Conservation (phyloP, 2,329 filamentous ascomycete genomes). For the Trichoderma harzianum region DNA sequence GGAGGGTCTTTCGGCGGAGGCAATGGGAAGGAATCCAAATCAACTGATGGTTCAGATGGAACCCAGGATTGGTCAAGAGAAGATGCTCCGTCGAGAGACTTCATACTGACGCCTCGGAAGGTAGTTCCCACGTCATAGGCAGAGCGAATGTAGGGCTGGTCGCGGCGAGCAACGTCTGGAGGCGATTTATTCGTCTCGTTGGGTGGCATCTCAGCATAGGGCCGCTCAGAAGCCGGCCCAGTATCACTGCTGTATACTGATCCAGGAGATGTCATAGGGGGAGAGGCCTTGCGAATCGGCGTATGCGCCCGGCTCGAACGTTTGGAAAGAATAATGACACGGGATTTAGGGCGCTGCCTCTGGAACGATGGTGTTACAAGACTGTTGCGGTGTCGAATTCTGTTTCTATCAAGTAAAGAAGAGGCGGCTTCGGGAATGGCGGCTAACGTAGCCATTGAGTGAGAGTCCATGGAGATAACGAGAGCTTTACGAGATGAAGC, state of each 20-base stretch:
- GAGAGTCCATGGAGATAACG: constrained; percentile 6
- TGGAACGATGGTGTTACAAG: constrained; percentile 21
- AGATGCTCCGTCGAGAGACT: background rate
- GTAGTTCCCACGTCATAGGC: background rate
- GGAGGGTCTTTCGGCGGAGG: constrained; percentile 2
- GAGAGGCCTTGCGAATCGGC: constrained; percentile 12
- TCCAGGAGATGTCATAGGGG: background rate
- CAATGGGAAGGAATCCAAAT: constrained; percentile 20
- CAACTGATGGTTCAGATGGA: constrained; percentile 8
- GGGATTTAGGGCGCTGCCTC: constrained; percentile 26
- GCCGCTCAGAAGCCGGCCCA: background rate
- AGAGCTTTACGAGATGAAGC: constrained; percentile 22
- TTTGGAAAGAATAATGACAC: constrained; percentile 28
- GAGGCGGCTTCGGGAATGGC: constrained; percentile 28
- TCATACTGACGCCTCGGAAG: background rate
- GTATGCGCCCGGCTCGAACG: constrained; percentile 25
- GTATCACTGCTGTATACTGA: background rate
- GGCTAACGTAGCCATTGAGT: constrained; percentile 30
- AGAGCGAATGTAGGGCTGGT: background rate
- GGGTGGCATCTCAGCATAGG: background rate
- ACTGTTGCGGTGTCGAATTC: constrained; percentile 14
- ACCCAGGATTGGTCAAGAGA: constrained; percentile 1
- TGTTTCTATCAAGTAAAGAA: constrained; percentile 22
- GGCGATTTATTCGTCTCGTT: background rate
- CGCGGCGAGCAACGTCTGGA: background rate